Base-by-base conservation (phyloP, 2,329 filamentous ascomycete genomes). In the Plenodomus biglobosus region DNA sequence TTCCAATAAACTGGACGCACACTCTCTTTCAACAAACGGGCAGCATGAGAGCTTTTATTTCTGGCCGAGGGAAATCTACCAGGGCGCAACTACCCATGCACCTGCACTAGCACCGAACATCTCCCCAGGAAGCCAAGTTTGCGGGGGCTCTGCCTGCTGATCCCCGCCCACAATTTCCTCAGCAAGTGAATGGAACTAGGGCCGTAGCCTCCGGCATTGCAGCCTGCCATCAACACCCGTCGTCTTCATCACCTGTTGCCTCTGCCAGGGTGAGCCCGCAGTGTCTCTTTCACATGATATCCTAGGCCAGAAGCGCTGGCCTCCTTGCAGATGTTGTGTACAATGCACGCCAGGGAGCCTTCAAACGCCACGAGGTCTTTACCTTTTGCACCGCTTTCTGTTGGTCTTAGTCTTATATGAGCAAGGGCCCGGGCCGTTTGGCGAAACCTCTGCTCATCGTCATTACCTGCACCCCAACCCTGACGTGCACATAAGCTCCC, bases 401-500 rank as follows among this genome's bases (percentile, higher is more conserved):
- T n/a, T n/a, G n/a, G n/a, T n/a, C n/a, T n/a, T n/a, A n/a, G n/a
- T n/a, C n/a, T n/a, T n/a, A n/a, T n/a, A 32, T 32, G 6, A 32
- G 13, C 27, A 32, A 43, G 49, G 27, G 37, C 40, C 30, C n/a
- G 34, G 32, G 30, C 34, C 24, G 35, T 36, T 34, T 35, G 38
- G 34, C 18, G 24, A 42, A 24, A 21, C 38, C 40, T 38, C 24
- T 53, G 57, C 49, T 52, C 58, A 66, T 65, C 61, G 53, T 68
- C 65, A 65, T 69, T 49, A 61, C 48, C 44, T 51, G 52, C 46
- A 41, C 30, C 45, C 52, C 41, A 39, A 32, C 51, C 51, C 40
- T 48, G 59, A 48, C 47, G 58, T 63, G 53, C 42, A 62, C 53
- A 58, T 62, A 67, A 68, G 61, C 64, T 61, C 55, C 58, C 45